Evolutionary conservation across 208 protist species (phyloP), one percentile per base, ranked within the genome.

Genomic region (Crithidia acanthocephali): DNA sequence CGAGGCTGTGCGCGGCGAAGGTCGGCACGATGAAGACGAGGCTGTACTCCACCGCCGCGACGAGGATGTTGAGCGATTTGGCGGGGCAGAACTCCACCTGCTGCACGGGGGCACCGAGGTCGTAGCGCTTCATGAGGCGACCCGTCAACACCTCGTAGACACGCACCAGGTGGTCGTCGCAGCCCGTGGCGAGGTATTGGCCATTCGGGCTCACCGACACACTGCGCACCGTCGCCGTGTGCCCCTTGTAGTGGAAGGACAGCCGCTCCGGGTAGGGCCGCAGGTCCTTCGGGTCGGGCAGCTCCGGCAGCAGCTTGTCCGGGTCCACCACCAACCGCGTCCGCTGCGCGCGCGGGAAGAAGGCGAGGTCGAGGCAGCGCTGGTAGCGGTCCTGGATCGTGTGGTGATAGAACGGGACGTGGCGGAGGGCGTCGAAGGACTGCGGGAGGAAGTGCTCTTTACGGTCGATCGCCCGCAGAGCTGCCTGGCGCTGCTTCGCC

Each of bases 281-380:
- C 35, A 99, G 96, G 48, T 99, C 98, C 78, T 96, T 87, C 25
- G 98, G 97, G 53, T 98, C 91, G 13, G 99, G 99, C 50, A 99
- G 87, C 68, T 98, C 90, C 7, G 99, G 99, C 20, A 99, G 81
- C 28, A 99, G 88, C 59, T 94, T 92, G 16, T 98, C 91, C 0
- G 98, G 98, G 78, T 98, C 88, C 30, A 98, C 88, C 44, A 98
- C 94, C 23, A 98, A 89, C 11, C 90, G 88, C 16, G 86, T 94
- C 47, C 83, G 93, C 75, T 96, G 94, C 27, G 86, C 81, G 37
- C 98, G 91, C 8, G 98, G 98, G 83, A 98, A 99, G 52, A 99
- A 89, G 75, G 98, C 99, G 25, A 99, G 93, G 84, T 99, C 99
- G 18, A 99, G 89, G 84, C 99, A 99, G 33, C 99, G 92, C 78